phyloP scores from a whole-genome alignment of 257 asterid species.

The Lycium barbarum region DNA sequence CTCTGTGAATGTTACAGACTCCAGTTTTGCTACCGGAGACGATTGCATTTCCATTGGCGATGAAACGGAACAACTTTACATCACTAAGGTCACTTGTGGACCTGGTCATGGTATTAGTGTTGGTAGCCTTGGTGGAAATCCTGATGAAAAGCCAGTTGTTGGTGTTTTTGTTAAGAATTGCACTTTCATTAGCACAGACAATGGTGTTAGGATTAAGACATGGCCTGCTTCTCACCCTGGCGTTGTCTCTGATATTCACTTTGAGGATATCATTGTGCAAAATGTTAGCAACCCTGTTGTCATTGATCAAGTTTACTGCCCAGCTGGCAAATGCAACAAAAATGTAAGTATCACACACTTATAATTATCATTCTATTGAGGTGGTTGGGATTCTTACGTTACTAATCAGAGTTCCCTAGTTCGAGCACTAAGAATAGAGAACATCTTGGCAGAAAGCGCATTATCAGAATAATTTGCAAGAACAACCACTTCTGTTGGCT shows the following conservation, averaged over 20 bases:
- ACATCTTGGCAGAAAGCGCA: no score
- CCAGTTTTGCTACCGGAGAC: conserved; percentile 43
- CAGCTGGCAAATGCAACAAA: conserved; percentile 34
- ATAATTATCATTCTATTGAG: not conserved
- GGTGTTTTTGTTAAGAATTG: conserved; percentile 40
- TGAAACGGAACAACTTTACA: conserved; percentile 34
- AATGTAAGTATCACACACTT: conserved; percentile 10
- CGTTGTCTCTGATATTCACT: conserved; percentile 36
- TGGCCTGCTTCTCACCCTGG: conserved; percentile 41
- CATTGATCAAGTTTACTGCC: conserved; percentile 48
- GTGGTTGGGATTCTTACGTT: not conserved
- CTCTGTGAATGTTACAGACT: conserved; percentile 32
- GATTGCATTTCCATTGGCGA: conserved; percentile 53
- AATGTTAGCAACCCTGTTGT: conserved; percentile 43
- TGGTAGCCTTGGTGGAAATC: conserved; percentile 46
- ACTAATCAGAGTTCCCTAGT: not conserved
- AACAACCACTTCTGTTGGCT: not conserved
- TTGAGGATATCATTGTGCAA: conserved; percentile 39
- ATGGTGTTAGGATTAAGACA: conserved; percentile 49
- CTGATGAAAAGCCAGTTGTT: conserved; percentile 34
- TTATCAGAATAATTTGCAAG: not conserved
- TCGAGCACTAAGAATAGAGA: not conserved
- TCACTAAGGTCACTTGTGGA: conserved; percentile 43
- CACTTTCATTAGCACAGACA: conserved; percentile 38
- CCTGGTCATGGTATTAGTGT: conserved; percentile 53